Base-by-base conservation (phyloP, 441 rosid genomes). In the Euphorbia corollata region DNA sequence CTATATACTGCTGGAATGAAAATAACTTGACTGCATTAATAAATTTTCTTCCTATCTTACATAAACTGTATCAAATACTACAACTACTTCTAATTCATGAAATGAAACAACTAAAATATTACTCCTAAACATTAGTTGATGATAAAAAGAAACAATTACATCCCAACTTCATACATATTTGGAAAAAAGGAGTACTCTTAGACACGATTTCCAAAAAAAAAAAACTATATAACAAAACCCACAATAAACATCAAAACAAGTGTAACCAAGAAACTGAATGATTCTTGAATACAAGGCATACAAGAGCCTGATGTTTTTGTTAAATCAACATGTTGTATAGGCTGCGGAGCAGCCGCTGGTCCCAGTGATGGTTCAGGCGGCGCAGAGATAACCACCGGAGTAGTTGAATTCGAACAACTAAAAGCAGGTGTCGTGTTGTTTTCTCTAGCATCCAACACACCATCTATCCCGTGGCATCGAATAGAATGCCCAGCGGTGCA, bases 381-480 rank as follows among this genome's bases (percentile, higher is more conserved):
- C 1, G 76, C 22, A 1, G 78, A 24, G 30, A 53, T 70, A 54
- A 60, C 30, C 62, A 63, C 73, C 22, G 84, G 77, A 43, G 68
- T 53, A 6, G 63, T 16, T 23, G 59, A 63, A 59, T 64, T 71
- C 7, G 87, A 73, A 54, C 84, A 85, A 47, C 73, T 41, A 66
- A 20, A 50, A 50, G 30, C 30, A 0, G 72, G 55, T 18, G 5
- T 23, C 1, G 70, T 70, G 2, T 10, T 13, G 16, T 71, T 47
- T 13, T 58, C 61, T 23, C 55, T 57, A 12, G 59, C 67, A 16
- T 30, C 47, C 68, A 89, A 55, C 57, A 87, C 85, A 6, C 86
- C 87, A 58, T 84, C 89, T 8, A 89, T 76, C 23, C 95, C 96
- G 67, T 87, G 98, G 64, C 96, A 91, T 23, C 88, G 72, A 60